These are phyloP conservation scores for Ambrosia trifida DNA, from an alignment of 129 eudicot species.

Conservation along the genomic window DNA sequence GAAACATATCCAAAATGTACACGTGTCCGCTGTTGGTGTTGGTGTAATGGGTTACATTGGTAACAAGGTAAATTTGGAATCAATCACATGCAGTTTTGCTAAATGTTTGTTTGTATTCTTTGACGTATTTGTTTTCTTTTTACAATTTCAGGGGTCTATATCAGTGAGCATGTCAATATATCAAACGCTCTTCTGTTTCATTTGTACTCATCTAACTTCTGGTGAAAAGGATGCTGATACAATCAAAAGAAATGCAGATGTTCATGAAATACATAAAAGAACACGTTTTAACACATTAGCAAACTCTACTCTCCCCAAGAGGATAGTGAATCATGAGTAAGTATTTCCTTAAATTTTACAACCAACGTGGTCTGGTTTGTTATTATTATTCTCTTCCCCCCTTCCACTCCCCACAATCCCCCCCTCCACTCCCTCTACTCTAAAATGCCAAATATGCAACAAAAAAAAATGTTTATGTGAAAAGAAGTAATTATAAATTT, in stretches of 20 bases:
- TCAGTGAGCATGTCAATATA: conserved; percentile 98
- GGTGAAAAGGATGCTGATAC: conserved; percentile 84
- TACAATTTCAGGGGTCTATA: conserved; percentile 72
- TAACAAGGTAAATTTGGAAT: conserved; percentile 63
- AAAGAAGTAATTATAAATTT: neutral
- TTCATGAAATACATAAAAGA: conserved; percentile 82
- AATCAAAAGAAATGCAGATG: conserved; percentile 84
- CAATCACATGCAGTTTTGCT: neutral
- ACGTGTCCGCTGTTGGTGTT: conserved; percentile 95
- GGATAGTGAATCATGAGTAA: conserved; percentile 88
- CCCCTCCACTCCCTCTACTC: too few relatives aligned
- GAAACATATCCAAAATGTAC: conserved; percentile 78
- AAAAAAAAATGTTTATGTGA: neutral
- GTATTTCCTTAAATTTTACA: too few relatives aligned
- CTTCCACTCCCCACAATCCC: too few relatives aligned
- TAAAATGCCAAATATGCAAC: too few relatives aligned
- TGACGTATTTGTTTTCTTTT: neutral
- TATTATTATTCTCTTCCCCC: too few relatives aligned
- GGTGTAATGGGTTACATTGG: conserved; percentile 98
- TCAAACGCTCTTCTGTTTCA: conserved; percentile 86
- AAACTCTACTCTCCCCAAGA: conserved; percentile 60
- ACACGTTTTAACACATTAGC: conserved; percentile 62
- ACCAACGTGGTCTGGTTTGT: too few relatives aligned
- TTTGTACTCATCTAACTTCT: conserved; percentile 87
- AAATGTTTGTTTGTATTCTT: neutral